Base-by-base conservation (phyloP, 805 yeast genomes). In the Saturnispora sekii region DNA sequence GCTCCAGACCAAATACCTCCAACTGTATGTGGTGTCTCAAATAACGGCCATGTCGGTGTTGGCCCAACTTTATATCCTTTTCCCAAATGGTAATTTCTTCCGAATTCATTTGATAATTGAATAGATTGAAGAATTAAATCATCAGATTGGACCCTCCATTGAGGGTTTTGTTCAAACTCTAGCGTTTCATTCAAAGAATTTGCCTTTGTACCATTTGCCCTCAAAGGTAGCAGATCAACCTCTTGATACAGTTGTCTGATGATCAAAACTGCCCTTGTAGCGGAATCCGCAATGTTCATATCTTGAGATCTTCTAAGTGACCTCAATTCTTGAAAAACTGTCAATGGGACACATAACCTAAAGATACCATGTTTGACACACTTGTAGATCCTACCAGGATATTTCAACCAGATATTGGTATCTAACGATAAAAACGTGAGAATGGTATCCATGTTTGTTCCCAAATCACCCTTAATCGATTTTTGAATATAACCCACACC, bases 321-420 rank as follows among this genome's bases (percentile, higher is more conserved):
- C 53, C 90, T 63, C 48, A 84, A 64, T 55, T 84, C 93, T 64
- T 83, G 90, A 57, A 83, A 84, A 5, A 84, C 86, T 15, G 84
- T 79, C 47, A 84, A 65, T 35, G 93, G 89, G 4, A 83, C 76
- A 52, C 79, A 74, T 18, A 79, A 65, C 49, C 71, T 76, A 48
- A 84, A 69, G 3, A 81, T 73, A 11, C 69, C 71, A 51, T 75
- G 74, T 30, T 80, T 69, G 10, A 81, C 73, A 53, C 85, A 76
- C 58, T 84, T 84, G 63, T 72, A 84, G 16, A 84, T 68, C 49
- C 81, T 71, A 2, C 90, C 94, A 59, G 88, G 82, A 55, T 82
- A 89, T 54, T 83, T 81, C 51, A 84, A 64, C 89, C 90, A 84
- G 46, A 82, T 76, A 51, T 84, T 83, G 2, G 93, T 83, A 61